phyloP scores from a whole-genome alignment of 495 filamentous ascomycete genomes.

The Cladorrhinum samala region DNA sequence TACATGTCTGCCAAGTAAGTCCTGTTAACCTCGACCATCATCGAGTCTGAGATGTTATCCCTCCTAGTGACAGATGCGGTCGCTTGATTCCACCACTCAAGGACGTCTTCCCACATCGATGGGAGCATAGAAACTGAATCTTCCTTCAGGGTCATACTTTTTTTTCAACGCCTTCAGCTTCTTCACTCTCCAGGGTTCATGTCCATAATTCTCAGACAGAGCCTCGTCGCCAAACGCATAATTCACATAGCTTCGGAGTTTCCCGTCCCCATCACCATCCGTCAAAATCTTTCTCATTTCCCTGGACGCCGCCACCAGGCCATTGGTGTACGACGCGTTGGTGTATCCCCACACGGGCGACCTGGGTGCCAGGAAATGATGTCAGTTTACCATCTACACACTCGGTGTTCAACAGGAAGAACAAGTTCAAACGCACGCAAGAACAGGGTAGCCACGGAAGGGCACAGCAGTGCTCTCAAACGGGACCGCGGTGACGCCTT shows the following conservation, averaged over 20 bases:
- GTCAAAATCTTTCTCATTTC: slow-evolving; percentile 37
- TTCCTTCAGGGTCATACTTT: slow-evolving; percentile 49
- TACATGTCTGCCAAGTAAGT: too few species aligned
- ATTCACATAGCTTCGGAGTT: slow-evolving; percentile 51
- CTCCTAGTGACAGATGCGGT: too few species aligned
- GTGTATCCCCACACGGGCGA: too few species aligned
- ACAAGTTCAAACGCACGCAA: too few species aligned
- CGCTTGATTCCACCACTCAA: too few species aligned
- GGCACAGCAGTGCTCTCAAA: neutral
- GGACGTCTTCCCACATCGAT: too few species aligned
- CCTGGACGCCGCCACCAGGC: too few species aligned
- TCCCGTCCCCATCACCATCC: slow-evolving; percentile 28
- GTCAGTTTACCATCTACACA: too few species aligned
- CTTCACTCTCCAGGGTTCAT: slow-evolving; percentile 43
- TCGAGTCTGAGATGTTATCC: too few species aligned
- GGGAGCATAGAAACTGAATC: slow-evolving; percentile 52
- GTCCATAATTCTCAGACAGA: slow-evolving; percentile 41
- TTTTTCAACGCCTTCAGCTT: slow-evolving; percentile 42
- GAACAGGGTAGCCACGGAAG: neutral
- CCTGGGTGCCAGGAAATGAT: slow-evolving; percentile 38
- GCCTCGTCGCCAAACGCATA: slow-evolving; percentile 54
- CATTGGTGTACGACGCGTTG: too few species aligned
- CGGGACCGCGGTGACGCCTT: neutral
- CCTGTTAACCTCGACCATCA: too few species aligned
- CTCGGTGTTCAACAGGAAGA: too few species aligned